Evolutionary conservation across 352 stramenopile species (phyloP).

Genomic region (Thalassiosira mediterranea): DNA sequence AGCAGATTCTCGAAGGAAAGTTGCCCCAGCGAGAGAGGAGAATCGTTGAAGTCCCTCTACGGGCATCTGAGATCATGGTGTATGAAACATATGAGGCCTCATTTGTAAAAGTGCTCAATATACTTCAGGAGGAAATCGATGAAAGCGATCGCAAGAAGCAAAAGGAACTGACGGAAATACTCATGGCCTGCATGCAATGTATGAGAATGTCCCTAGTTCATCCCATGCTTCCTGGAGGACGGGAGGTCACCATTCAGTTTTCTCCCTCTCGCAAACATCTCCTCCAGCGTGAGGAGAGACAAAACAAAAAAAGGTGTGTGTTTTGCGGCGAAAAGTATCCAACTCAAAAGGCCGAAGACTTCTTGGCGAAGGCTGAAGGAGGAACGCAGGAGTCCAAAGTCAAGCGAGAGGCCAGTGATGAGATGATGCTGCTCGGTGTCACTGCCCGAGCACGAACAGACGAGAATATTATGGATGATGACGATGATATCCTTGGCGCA

Average conservation of each 20-base stretch:
- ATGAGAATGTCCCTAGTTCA: conserved; percentile 41
- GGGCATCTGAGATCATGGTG: conserved; percentile 26
- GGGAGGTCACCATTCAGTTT: conserved; percentile 37
- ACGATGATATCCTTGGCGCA: conserved; percentile 3
- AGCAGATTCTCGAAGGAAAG: conserved; percentile 31
- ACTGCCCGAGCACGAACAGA: not conserved
- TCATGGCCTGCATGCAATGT: conserved; percentile 39
- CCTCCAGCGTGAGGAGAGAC: conserved; percentile 19
- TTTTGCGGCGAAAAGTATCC: conserved; percentile 16
- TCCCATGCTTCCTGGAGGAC: conserved; percentile 20
- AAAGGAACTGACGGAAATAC: conserved; percentile 26
- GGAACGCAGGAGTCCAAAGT: not conserved
- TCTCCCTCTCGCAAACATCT: conserved; percentile 20
- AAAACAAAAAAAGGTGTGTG: conserved; percentile 10
- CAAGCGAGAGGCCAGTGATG: not conserved
- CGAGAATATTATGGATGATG: conserved; percentile 23
- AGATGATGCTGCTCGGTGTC: not conserved
- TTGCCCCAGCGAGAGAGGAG: conserved; percentile 15
- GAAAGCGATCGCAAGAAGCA: conserved; percentile 1
- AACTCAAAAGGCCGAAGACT: conserved; percentile 20
- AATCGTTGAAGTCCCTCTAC: not conserved
- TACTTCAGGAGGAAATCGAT: conserved; percentile 29
- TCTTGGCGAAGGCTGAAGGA: conserved; percentile 2
- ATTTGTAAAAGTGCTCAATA: conserved; percentile 34
- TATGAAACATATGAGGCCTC: conserved; percentile 42